Conservation (phyloP, 192 early-diverging fungal species). For the Paraglomus brasilianum region DNA sequence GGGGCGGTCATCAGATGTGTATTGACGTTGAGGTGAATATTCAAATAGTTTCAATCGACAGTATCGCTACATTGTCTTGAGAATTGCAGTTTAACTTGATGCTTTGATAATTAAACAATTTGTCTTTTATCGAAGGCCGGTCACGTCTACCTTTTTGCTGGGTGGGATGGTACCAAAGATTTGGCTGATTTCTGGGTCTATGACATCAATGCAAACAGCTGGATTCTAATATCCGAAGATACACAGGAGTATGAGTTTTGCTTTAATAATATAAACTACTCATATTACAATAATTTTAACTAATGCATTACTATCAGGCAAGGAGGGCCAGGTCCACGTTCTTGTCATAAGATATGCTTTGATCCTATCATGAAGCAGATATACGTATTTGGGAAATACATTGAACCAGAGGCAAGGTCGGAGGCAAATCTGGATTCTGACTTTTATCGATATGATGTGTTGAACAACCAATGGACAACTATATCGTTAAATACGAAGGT, state of each 20-base stretch:
- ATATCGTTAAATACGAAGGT: constrained; percentile 78
- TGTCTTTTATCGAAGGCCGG: constrained; percentile 36
- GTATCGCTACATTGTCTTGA: too few relatives aligned
- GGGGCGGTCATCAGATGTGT: constrained; percentile 98
- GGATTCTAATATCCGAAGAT: constrained; percentile 77
- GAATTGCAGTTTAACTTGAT: too few relatives aligned
- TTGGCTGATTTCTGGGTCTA: constrained; percentile 90
- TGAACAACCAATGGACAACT: constrained; percentile 61
- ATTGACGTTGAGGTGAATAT: constrained; percentile 63
- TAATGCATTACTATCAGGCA: constrained; percentile 45
- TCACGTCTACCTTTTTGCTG: constrained; percentile 86
- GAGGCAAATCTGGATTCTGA: constrained; percentile 75
- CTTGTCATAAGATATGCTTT: constrained; percentile 92
- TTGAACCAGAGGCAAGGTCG: constrained; percentile 70
- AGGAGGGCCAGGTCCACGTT: constrained; percentile 83
- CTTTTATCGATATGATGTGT: constrained; percentile 86
- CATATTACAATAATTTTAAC: not conserved
- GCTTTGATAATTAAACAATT: too few relatives aligned
- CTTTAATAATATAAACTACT: not conserved
- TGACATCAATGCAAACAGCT: constrained; percentile 55
- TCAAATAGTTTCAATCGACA: not conserved
- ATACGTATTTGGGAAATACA: constrained; percentile 87
- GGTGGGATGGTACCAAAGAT: constrained; percentile 89
- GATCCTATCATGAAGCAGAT: constrained; percentile 71
- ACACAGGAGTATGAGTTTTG: constrained; percentile 57